Evolutionary conservation across 768 basidiomycete genomes (phyloP).

Genomic region (Boletus vinaceobasis): DNA sequence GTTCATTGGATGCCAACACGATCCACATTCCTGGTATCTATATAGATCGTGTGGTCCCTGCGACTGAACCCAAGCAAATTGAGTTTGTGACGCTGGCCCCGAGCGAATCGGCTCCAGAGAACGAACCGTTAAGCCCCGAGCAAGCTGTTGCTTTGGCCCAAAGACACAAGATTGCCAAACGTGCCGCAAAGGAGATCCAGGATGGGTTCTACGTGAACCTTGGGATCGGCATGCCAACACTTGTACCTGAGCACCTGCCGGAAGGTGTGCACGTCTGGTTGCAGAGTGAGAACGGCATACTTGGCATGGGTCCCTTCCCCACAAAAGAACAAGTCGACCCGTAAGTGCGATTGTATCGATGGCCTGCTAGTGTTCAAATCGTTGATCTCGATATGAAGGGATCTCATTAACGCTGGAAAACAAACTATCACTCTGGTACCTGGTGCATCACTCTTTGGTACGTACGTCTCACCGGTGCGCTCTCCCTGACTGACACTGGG

Average conservation of each 20-base stretch:
- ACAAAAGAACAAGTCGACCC: conserved; percentile 75
- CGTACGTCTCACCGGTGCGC: conserved; percentile 19
- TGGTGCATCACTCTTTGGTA: conserved; percentile 88
- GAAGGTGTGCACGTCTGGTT: conserved; percentile 79
- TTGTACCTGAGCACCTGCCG: conserved; percentile 76
- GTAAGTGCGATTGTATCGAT: conserved; percentile 43
- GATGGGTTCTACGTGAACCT: conserved; percentile 87
- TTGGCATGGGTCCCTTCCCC: conserved; percentile 90
- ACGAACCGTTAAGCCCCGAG: conserved; percentile 39
- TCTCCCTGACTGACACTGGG: not conserved
- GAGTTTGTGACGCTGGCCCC: conserved; percentile 71
- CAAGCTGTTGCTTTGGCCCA: conserved; percentile 51
- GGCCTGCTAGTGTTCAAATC: not conserved
- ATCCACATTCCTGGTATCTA: conserved; percentile 86
- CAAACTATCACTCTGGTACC: conserved; percentile 91
- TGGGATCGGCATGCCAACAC: conserved; percentile 89
- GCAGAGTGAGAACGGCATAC: conserved; percentile 88
- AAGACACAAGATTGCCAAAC: conserved; percentile 74
- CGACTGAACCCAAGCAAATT: conserved; percentile 73
- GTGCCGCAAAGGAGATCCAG: conserved; percentile 86
- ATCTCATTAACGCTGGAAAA: conserved; percentile 93
- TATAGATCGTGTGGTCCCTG: conserved; percentile 82
- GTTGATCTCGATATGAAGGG: conserved; percentile 41
- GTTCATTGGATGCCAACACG: conserved; percentile 73
- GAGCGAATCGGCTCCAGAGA: conserved; percentile 32